A percentile compares a stretch with the other conserved stretches of the same genome.
Evolutionary conservation across 2,329 filamentous ascomycete species (phyloP).

Genomic region (Periconia sp.): DNA sequence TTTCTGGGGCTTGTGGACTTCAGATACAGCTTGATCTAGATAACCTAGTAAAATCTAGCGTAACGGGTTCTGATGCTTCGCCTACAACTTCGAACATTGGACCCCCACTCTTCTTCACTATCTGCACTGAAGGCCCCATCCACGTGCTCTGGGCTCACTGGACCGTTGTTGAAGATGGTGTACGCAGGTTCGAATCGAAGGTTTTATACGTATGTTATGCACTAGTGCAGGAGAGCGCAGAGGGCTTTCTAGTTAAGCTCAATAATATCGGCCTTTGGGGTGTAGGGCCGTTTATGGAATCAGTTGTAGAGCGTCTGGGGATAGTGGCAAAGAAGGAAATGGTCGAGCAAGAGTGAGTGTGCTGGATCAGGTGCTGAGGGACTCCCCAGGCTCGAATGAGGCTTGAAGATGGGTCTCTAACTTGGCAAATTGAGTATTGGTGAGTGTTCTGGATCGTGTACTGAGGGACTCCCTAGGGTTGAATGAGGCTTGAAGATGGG

Average conservation of each 20-base stretch:
- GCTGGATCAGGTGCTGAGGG: no score
- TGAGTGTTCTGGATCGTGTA: no score
- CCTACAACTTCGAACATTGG: slow-evolving; percentile 7
- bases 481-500: no score
- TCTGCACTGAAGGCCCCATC: slow-evolving; percentile 26
- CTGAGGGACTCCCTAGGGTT: no score
- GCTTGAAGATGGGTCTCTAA: no score
- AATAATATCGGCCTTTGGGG: slow-evolving; percentile 9
- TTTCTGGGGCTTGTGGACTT: slow-evolving; percentile 15
- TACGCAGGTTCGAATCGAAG: slow-evolving; percentile 13
- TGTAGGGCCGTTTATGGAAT: slow-evolving; percentile 7
- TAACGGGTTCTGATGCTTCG: slow-evolving; percentile 6
- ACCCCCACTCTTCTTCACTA: slow-evolving; percentile 26
- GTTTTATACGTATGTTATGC: slow-evolving; percentile 10
- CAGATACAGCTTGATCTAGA: slow-evolving; percentile 16
- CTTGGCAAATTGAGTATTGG: no score
- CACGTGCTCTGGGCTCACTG: slow-evolving; percentile 29
- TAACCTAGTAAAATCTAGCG: slow-evolving; percentile 6
- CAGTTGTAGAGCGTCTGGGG: slow-evolving; percentile 5
- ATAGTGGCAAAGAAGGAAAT: slow-evolving; percentile 6
- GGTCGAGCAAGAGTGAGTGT: no score
- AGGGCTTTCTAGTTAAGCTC: slow-evolving; percentile 11
- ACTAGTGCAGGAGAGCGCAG: slow-evolving; percentile 5
- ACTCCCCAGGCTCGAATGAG: no score
- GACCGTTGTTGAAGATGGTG: slow-evolving; percentile 14